A percentile compares a stretch with the other conserved stretches of the same genome.
Evolutionary conservation across 345 rosid genomes (phyloP).

Genomic region (Excoecaria cochinchinensis): DNA sequence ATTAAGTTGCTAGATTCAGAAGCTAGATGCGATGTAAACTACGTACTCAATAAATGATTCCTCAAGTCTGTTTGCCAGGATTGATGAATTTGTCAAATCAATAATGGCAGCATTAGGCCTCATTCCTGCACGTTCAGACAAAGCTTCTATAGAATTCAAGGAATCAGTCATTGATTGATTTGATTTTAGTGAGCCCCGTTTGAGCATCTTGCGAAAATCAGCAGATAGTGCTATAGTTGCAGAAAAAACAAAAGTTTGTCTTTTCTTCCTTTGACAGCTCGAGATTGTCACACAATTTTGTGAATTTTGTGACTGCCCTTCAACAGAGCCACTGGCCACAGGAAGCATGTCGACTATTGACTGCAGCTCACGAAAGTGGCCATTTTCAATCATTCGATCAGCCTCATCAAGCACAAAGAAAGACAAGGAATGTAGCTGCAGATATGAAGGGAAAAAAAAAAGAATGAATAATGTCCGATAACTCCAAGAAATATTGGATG

Average conservation of each 20-base stretch:
- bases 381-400: slow-evolving; percentile 93
- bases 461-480: neutral
- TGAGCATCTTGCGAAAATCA: slow-evolving; percentile 92
- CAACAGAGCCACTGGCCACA: slow-evolving; percentile 36
- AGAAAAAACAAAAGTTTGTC: slow-evolving; percentile 94
- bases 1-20: slow-evolving; percentile 11
- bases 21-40: slow-evolving; percentile 15
- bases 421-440: slow-evolving; percentile 87
- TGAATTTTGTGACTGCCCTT: slow-evolving; percentile 46
- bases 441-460: neutral
- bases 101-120: slow-evolving; percentile 74
- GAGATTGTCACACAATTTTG: slow-evolving; percentile 56
- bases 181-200: slow-evolving; percentile 58
- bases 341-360: slow-evolving; percentile 96
- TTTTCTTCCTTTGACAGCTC: slow-evolving; percentile 70
- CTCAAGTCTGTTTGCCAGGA: slow-evolving; percentile 72
- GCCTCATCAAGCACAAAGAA: slow-evolving; percentile 99
- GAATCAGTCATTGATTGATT: slow-evolving; percentile 56
- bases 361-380: slow-evolving; percentile 93
- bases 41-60: slow-evolving; percentile 81
- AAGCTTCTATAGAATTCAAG: slow-evolving; percentile 74
- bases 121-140: slow-evolving; percentile 93
- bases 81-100: slow-evolving; percentile 80
- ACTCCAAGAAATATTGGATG: neutral
- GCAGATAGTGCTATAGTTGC: slow-evolving; percentile 91